phyloP scores from a whole-genome alignment of 2,329 filamentous ascomycete species.

The Colletotrichum karsti region DNA sequence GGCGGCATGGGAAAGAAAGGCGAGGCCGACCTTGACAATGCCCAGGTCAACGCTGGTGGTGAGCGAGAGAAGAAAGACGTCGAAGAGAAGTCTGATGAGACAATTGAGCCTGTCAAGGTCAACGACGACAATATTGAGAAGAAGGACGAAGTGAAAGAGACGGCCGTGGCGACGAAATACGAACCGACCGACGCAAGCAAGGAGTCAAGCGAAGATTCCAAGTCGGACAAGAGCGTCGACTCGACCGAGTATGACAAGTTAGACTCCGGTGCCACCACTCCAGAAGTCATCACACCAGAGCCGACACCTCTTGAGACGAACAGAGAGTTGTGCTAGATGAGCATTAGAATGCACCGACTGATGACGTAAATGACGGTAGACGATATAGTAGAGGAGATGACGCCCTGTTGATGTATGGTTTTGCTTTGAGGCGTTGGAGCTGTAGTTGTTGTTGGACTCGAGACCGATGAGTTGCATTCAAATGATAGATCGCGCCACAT shows the following conservation, averaged over 20 bases:
- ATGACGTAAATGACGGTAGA: constrained; percentile 8
- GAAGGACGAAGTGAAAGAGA: not conserved
- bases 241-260: constrained; percentile 29
- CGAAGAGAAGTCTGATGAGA: constrained; percentile 34
- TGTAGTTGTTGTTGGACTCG: not conserved
- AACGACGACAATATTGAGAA: not conserved
- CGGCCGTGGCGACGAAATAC: not conserved
- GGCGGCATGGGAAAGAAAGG: constrained; percentile 67
- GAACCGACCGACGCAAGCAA: not conserved
- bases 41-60: constrained; percentile 63
- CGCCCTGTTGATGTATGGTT: not conserved
- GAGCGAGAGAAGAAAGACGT: constrained; percentile 40
- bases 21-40: constrained; percentile 63
- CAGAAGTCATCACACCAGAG: constrained; percentile 36
- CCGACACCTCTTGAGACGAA: constrained; percentile 40
- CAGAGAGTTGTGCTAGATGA: constrained; percentile 30
- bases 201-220: constrained; percentile 26
- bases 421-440: not conserved
- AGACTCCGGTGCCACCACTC: constrained; percentile 27
- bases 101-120: not conserved
- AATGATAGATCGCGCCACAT: not conserved
- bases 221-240: constrained; percentile 27
- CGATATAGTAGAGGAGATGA: not conserved
- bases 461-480: not conserved
- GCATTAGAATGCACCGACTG: not conserved